phyloP scores from a whole-genome alignment of 2,329 filamentous ascomycete species.

The Phaeosphaeriaceae sp. region DNA sequence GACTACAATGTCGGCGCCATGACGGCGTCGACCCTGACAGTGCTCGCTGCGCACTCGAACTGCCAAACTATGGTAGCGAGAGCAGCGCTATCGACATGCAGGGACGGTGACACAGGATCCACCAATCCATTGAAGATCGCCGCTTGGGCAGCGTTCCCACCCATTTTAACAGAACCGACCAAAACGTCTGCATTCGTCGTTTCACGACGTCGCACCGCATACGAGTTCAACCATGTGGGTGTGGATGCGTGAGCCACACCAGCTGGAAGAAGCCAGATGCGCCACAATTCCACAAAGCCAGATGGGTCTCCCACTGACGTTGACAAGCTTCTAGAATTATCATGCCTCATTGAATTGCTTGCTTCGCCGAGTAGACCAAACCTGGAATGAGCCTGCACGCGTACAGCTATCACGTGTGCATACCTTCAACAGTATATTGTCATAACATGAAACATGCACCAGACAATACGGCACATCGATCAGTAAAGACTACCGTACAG shows the following conservation, averaged over 20 bases:
- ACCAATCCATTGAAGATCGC: background rate
- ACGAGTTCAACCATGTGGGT: background rate
- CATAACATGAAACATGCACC: no score
- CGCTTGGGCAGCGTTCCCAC: background rate
- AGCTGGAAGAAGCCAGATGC: background rate
- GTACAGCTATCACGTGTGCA: no score
- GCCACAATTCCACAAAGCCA: background rate
- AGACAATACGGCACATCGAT: no score
- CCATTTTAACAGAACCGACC: background rate
- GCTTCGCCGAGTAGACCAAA: no score
- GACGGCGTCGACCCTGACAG: background rate
- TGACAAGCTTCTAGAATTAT: no score
- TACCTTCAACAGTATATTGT: no score
- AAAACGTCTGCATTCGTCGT: background rate
- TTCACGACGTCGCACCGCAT: background rate
- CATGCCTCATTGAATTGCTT: no score
- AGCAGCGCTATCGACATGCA: slow-evolving; percentile 6
- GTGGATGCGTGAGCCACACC: background rate
- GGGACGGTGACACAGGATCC: slow-evolving; percentile 7
- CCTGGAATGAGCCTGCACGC: no score
- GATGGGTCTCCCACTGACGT: no score
- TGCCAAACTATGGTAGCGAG: background rate
- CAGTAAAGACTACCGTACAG: no score
- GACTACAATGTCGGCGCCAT: background rate
- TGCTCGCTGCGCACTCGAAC: background rate